A percentile compares a stretch with the other conserved stretches of the same genome.
These are phyloP conservation scores for Podaxis sp. DNA, from an alignment of 768 basidiomycete genomes.

Conservation along the genomic window DNA sequence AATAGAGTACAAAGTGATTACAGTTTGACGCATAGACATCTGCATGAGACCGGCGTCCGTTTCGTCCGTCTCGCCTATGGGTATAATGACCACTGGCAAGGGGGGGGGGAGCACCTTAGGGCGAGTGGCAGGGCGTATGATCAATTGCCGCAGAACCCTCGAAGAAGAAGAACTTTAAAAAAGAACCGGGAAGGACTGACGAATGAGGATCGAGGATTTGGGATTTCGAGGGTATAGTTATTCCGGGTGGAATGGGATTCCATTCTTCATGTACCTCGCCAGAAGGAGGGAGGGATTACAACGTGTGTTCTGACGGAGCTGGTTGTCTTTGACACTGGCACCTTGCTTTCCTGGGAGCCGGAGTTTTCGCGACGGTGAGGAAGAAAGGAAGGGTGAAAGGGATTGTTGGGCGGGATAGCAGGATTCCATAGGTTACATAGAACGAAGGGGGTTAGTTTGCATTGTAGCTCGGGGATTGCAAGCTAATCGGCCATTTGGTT, in stretches of 20 bases:
- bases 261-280: not conserved
- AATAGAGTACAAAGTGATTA: too few relatives aligned
- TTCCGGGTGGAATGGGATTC: constrained; percentile 7
- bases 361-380: too few relatives aligned
- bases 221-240: not conserved
- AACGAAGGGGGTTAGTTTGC: not conserved
- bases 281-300: not conserved
- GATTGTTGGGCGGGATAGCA: not conserved
- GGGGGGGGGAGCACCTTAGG: not conserved
- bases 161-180: not conserved
- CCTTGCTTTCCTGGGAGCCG: not conserved
- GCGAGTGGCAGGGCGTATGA: not conserved
- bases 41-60: too few relatives aligned
- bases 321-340: too few relatives aligned
- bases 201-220: not conserved
- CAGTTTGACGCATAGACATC: too few relatives aligned
- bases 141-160: constrained; percentile 3
- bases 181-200: not conserved
- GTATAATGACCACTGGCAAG: too few relatives aligned
- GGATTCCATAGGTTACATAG: not conserved
- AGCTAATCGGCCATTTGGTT: not conserved
- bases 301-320: too few relatives aligned
- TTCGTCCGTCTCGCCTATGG: too few relatives aligned
- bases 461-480: not conserved
- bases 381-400: too few relatives aligned